These are phyloP conservation scores for Aureobasidium zeae DNA, from an alignment of 2,329 filamentous ascomycete genomes.

Conservation along the genomic window DNA sequence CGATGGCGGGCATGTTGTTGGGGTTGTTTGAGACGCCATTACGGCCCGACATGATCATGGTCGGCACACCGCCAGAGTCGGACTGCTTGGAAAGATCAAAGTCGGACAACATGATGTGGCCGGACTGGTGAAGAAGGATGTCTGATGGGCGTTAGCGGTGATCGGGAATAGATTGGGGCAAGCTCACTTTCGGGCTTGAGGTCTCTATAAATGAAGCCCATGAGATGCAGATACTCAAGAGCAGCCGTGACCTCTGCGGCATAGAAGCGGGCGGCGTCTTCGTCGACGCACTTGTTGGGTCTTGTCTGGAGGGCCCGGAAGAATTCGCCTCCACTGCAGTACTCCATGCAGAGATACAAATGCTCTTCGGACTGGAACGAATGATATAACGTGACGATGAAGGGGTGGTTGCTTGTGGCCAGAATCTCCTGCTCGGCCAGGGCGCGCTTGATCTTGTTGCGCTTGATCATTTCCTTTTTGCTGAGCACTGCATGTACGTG, in stretches of 20 bases:
- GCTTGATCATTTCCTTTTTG: conserved; percentile 99
- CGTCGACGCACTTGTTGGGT: conserved; percentile 92
- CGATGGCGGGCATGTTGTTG: conserved; percentile 78
- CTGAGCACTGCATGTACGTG: conserved; percentile 60
- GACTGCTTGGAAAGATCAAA: conserved; percentile 98
- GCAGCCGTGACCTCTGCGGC: conserved; percentile 95
- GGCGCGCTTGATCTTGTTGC: conserved; percentile 98
- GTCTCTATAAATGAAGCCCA: conserved; percentile 99
- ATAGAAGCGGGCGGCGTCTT: conserved; percentile 95
- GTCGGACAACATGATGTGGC: conserved; percentile 98
- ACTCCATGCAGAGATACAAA: conserved; percentile 99
- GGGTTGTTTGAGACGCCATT: conserved; percentile 65
- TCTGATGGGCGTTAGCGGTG: conserved; percentile 54
- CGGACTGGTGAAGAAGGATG: conserved; percentile 95
- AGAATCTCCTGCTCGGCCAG: conserved; percentile 96
- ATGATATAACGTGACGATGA: conserved; percentile 97
- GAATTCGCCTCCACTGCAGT: conserved; percentile 97
- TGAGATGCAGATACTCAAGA: conserved; percentile 90
- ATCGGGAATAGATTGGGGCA: no score
- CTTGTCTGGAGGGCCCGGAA: conserved; percentile 93
- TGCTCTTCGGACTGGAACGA: conserved; percentile 99
- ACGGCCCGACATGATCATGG: conserved; percentile 85
- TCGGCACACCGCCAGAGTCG: conserved; percentile 86
- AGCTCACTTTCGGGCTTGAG: conserved; percentile 91
- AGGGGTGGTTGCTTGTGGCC: conserved; percentile 96